phyloP scores from a whole-genome alignment of 2,329 filamentous ascomycete species.

The Pochonia chlamydosporia region DNA sequence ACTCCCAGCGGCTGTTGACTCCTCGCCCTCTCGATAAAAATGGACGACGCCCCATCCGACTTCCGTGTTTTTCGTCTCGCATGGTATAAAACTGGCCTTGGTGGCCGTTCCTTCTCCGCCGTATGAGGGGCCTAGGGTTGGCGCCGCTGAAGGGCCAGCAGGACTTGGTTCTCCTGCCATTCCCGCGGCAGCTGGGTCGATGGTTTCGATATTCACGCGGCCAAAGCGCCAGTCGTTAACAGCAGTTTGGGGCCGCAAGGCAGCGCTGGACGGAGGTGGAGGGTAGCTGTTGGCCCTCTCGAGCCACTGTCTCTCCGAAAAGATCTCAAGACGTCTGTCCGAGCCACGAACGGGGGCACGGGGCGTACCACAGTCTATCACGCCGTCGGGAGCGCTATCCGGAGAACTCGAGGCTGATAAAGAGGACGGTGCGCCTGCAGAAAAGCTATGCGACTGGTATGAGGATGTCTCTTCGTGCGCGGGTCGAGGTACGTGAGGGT shows the following conservation, averaged over 20 bases:
- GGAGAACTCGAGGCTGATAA: background rate
- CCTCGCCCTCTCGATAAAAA: slow-evolving; percentile 79
- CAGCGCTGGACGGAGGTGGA: slow-evolving; percentile 35
- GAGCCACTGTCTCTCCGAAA: slow-evolving; percentile 35
- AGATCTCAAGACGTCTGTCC: slow-evolving; percentile 29
- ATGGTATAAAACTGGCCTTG: slow-evolving; percentile 71
- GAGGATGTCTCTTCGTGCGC: slow-evolving; percentile 8
- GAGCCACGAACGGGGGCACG: slow-evolving; percentile 25
- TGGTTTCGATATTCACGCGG: slow-evolving; percentile 69
- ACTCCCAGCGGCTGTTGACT: slow-evolving; percentile 47
- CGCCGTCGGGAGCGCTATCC: slow-evolving; percentile 11
- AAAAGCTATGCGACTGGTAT: background rate
- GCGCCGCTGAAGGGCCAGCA: slow-evolving; percentile 43
- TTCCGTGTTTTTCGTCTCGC: slow-evolving; percentile 67
- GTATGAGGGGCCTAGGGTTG: slow-evolving; percentile 47
- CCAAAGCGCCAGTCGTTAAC: slow-evolving; percentile 75
- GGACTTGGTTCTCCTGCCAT: slow-evolving; percentile 34
- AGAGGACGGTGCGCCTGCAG: background rate
- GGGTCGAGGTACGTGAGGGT: slow-evolving; percentile 26
- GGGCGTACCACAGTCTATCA: slow-evolving; percentile 47
- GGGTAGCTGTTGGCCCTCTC: slow-evolving; percentile 35
- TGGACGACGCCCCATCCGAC: slow-evolving; percentile 91
- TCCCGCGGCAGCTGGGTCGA: slow-evolving; percentile 54
- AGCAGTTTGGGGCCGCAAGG: slow-evolving; percentile 43
- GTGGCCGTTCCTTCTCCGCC: slow-evolving; percentile 66